Percentiles rank a stretch among this genome's conserved stretches.
Conservation (phyloP, 148 eudicot genomes). For the Fallopia convolvulus region DNA sequence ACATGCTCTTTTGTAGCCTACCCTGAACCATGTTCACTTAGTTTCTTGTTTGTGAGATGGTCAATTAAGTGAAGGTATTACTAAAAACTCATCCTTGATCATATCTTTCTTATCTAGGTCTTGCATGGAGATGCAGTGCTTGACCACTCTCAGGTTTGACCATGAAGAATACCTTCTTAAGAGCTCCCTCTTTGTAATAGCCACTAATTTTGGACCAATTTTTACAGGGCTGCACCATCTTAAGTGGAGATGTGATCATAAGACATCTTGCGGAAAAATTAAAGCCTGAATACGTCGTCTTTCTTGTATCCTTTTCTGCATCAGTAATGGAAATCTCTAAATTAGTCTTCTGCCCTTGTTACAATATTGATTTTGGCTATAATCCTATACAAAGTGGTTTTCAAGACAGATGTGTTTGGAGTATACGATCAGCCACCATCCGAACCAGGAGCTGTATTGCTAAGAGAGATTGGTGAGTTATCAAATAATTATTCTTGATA, state of each 20-base stretch:
- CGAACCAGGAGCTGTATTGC: constrained; percentile 66
- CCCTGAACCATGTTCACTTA: too few relatives aligned
- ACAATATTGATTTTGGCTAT: not conserved
- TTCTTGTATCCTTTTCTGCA: constrained; percentile 67
- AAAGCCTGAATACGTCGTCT: constrained; percentile 79
- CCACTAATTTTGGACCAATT: constrained; percentile 8
- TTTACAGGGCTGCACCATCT: constrained; percentile 81
- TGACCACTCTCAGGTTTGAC: constrained; percentile 62
- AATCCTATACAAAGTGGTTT: constrained; percentile 31
- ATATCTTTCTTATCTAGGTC: constrained; percentile 38
- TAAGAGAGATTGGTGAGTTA: constrained; percentile 76
- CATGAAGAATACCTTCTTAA: not conserved
- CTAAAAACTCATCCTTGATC: not conserved
- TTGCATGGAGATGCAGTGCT: constrained; percentile 97
- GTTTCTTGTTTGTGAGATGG: not conserved
- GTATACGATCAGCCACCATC: constrained; percentile 95
- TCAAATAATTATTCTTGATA: constrained; percentile 6
- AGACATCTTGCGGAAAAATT: constrained; percentile 70
- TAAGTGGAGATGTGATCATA: constrained; percentile 95
- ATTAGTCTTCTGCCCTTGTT: not conserved
- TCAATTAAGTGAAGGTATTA: not conserved
- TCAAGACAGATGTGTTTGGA: constrained; percentile 90
- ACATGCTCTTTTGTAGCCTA: too few relatives aligned
- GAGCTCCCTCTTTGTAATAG: not conserved
- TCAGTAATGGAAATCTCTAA: not conserved